phyloP scores from a whole-genome alignment of 192 early-diverging fungal genomes.

The Backusella morwellensis region DNA sequence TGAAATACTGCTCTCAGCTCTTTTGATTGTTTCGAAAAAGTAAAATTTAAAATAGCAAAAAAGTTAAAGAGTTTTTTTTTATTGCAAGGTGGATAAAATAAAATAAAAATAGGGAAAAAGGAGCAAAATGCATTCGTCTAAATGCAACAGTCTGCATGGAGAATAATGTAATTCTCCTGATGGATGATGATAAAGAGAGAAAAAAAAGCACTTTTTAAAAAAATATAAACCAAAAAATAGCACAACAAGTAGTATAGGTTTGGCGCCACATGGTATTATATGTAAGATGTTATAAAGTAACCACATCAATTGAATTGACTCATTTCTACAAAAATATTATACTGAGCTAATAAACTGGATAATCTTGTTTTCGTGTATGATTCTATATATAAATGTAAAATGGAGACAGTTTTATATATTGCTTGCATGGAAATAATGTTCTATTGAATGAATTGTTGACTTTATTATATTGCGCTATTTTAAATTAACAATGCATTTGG shows the following conservation, averaged over 20 bases:
- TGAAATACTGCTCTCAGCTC: neutral
- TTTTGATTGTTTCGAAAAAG: neutral
- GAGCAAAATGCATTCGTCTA: constrained; percentile 18
- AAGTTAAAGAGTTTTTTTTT: neutral
- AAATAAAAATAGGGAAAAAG: constrained; percentile 9
- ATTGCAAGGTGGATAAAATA: neutral
- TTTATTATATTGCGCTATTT: constrained; percentile 1
- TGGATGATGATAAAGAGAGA: constrained; percentile 4
- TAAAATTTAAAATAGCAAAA: neutral
- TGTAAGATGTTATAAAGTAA: neutral
- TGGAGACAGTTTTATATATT: neutral
- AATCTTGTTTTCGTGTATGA: neutral
- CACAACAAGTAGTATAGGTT: neutral
- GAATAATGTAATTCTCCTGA: constrained; percentile 2
- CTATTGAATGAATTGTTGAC: neutral
- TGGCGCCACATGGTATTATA: neutral
- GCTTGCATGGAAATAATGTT: neutral
- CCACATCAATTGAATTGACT: neutral
- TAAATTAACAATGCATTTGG: neutral
- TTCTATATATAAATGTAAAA: neutral
- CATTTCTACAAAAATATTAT: neutral
- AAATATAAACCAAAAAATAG: neutral
- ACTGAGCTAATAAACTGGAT: neutral
- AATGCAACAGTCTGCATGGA: constrained; percentile 16
- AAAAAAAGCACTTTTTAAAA: neutral